Percentiles rank a stretch among this genome's conserved stretches.
phyloP scores from a whole-genome alignment of 2,329 filamentous ascomycete genomes.

The Orbilia ellipsospora region DNA sequence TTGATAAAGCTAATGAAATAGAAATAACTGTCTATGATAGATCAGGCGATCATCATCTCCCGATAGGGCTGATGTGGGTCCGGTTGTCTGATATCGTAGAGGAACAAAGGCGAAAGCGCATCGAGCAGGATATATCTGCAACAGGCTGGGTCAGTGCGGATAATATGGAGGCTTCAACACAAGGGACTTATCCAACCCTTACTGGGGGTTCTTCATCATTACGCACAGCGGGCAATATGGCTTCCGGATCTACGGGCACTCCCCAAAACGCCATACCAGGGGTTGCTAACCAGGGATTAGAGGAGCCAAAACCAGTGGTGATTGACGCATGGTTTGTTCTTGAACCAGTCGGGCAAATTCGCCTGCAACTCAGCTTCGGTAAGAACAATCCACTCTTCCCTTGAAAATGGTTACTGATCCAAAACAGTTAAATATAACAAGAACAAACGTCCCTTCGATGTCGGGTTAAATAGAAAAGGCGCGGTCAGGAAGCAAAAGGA shows the following conservation, averaged over 20 bases:
- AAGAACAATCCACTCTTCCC: slow-evolving; percentile 58
- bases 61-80: slow-evolving; percentile 95
- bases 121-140: slow-evolving; percentile 93
- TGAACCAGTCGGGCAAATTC: slow-evolving; percentile 91
- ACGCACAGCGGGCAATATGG: slow-evolving; percentile 68
- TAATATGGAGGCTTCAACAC: slow-evolving; percentile 74
- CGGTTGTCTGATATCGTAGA: slow-evolving; percentile 96
- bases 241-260: slow-evolving; percentile 64
- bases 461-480: slow-evolving; percentile 92
- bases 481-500: slow-evolving; percentile 98
- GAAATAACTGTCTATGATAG: slow-evolving; percentile 98
- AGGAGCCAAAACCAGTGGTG: slow-evolving; percentile 47
- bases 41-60: slow-evolving; percentile 86
- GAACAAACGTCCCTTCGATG: slow-evolving; percentile 82
- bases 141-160: slow-evolving; percentile 98
- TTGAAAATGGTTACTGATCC: slow-evolving; percentile 55
- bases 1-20: slow-evolving; percentile 98
- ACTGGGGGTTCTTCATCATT: slow-evolving; percentile 66
- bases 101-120: slow-evolving; percentile 95
- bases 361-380: slow-evolving; percentile 88
- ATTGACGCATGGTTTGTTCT: slow-evolving; percentile 96
- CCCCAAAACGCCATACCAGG: slow-evolving; percentile 63
- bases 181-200: slow-evolving; percentile 12
- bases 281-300: slow-evolving; percentile 9
- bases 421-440: slow-evolving; percentile 80